These are phyloP conservation scores for Hyphopichia pseudoburtonii DNA, from an alignment of 1,139 yeast species.

Conservation along the genomic window DNA sequence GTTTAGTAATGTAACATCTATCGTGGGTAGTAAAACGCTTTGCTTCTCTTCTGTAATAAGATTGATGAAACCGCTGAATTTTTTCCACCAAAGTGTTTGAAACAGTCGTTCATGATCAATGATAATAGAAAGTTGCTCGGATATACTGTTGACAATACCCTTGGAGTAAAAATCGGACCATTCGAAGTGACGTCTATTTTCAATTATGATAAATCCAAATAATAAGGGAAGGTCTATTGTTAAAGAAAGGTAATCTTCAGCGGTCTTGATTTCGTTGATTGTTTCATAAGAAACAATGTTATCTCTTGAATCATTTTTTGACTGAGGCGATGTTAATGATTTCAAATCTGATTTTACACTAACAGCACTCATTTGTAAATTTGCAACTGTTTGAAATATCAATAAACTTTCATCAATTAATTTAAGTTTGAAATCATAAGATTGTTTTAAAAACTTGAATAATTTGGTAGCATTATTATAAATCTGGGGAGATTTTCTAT, in stretches of 20 bases:
- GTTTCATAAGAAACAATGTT: slow-evolving; percentile 19
- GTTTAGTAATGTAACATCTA: slow-evolving; percentile 41
- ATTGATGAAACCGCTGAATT: slow-evolving; percentile 52
- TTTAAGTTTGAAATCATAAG: slow-evolving; percentile 26
- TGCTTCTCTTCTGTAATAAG: slow-evolving; percentile 9
- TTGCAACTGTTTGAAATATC: slow-evolving; percentile 35
- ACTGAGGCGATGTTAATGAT: slow-evolving; percentile 13
- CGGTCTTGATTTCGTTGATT: slow-evolving; percentile 31
- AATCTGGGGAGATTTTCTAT: slow-evolving; percentile 13
- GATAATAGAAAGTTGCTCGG: slow-evolving; percentile 59
- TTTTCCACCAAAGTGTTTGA: slow-evolving; percentile 64
- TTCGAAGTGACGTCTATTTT: slow-evolving; percentile 62
- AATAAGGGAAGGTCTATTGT: slow-evolving; percentile 77
- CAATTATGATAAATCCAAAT: slow-evolving; percentile 76
- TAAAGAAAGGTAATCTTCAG: slow-evolving; percentile 48
- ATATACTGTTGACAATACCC: slow-evolving; percentile 48
- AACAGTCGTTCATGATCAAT: slow-evolving; percentile 58
- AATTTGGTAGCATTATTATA: slow-evolving; percentile 13
- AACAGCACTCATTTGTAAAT: slow-evolving; percentile 42
- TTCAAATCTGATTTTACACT: slow-evolving; percentile 31
- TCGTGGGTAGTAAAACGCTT: slow-evolving; percentile 28
- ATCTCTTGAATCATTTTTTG: slow-evolving; percentile 6
- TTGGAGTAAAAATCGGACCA: slow-evolving; percentile 62
- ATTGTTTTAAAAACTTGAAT: slow-evolving; percentile 13
- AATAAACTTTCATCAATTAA: slow-evolving; percentile 22